These are phyloP conservation scores for Pelargonium australe DNA, from an alignment of 441 rosid species.

Conservation along the genomic window DNA sequence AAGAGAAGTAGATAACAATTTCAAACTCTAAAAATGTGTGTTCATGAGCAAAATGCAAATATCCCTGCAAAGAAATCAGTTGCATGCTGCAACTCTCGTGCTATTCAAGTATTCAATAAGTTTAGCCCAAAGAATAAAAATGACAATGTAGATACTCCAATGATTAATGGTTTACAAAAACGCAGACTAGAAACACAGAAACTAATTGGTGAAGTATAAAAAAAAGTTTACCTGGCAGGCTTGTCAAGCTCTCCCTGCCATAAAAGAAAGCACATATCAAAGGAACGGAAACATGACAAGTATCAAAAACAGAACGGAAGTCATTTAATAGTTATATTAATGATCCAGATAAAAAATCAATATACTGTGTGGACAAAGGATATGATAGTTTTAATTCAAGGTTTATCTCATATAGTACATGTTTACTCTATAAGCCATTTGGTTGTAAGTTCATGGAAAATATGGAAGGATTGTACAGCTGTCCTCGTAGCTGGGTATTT, in stretches of 20 bases:
- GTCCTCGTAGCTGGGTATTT: background rate
- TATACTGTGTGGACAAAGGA: no score
- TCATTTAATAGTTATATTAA: no score
- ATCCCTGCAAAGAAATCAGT: background rate
- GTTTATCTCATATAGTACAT: background rate
- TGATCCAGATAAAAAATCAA: no score
- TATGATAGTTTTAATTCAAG: background rate
- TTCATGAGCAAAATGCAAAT: background rate
- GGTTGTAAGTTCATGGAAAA: background rate
- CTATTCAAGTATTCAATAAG: background rate
- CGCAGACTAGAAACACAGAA: background rate
- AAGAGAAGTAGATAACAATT: background rate
- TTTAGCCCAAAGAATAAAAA: background rate
- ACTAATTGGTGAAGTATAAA: background rate
- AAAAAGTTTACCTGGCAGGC: background rate
- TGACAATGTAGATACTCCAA: background rate
- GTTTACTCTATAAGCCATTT: background rate
- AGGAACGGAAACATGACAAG: background rate
- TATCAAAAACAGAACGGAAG: no score
- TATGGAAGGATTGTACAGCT: background rate
- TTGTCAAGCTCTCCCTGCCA: background rate
- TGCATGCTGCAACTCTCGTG: background rate
- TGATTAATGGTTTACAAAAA: background rate
- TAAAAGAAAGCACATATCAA: background rate
- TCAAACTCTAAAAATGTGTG: background rate